Evolutionary conservation across 73 alveolate species (phyloP).

Genomic region (Uronychia binucleata): DNA sequence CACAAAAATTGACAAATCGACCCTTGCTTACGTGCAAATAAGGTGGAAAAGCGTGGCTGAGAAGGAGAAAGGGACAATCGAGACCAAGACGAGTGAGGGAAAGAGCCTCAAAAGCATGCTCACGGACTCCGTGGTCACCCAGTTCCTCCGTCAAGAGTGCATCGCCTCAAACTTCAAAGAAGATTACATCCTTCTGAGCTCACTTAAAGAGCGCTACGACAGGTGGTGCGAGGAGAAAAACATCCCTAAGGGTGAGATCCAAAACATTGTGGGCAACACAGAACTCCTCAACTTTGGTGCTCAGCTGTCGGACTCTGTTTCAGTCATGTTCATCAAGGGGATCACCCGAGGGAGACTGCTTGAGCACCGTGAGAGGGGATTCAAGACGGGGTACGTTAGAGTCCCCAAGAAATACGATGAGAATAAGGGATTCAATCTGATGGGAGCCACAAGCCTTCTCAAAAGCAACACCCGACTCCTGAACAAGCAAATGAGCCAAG

Average conservation of each 20-base stretch:
- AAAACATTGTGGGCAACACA: slow-evolving; percentile 10
- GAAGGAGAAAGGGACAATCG: background rate
- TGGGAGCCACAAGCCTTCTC: background rate
- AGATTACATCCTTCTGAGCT: slow-evolving; percentile 14
- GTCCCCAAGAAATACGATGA: slow-evolving; percentile 5
- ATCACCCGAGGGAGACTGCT: background rate
- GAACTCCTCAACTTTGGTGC: slow-evolving; percentile 24
- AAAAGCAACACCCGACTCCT: background rate
- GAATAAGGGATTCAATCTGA: background rate
- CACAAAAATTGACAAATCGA: slow-evolving; percentile 1
- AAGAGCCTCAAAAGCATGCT: background rate
- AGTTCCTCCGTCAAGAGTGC: slow-evolving; percentile 17
- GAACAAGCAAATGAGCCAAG: background rate
- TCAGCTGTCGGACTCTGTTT: background rate
- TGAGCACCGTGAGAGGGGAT: background rate
- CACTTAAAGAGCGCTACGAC: slow-evolving; percentile 3
- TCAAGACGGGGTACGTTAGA: slow-evolving; percentile 7
- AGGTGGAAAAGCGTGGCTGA: slow-evolving; percentile 32
- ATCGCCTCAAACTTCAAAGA: background rate
- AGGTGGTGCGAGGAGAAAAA: slow-evolving; percentile 10
- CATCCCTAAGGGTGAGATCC: background rate
- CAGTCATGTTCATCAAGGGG: slow-evolving; percentile 6
- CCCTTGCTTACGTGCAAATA: slow-evolving; percentile 16
- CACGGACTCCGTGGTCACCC: background rate
- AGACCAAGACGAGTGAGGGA: background rate